Percentiles rank a stretch among this genome's conserved stretches.
Conservation (phyloP, 1,284 basidiomycete species). For the Coniferiporia weirii region DNA sequence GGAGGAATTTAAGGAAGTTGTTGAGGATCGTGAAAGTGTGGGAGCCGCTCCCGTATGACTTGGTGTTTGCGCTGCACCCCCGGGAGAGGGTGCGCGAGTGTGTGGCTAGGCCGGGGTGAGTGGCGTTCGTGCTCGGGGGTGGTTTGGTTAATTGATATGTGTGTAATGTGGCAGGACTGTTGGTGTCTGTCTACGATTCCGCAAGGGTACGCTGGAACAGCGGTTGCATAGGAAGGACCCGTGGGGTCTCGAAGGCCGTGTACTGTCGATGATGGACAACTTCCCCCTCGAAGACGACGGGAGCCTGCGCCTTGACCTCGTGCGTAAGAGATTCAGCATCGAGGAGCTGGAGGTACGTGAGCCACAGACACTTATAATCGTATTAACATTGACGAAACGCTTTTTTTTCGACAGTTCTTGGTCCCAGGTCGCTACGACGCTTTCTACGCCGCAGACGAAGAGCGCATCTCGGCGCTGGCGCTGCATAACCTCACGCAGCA, state of each 20-base stretch:
- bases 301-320: slow-evolving; percentile 5
- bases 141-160: too few relatives aligned
- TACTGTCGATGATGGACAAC: background rate
- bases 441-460: background rate
- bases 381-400: background rate
- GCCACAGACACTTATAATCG: background rate
- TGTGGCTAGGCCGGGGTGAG: too few relatives aligned
- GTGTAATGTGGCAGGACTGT: too few relatives aligned
- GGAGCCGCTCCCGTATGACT: slow-evolving; percentile 9
- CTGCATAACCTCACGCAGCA: slow-evolving; percentile 1
- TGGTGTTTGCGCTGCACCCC: background rate
- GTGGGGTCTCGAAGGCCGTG: background rate
- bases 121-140: too few relatives aligned
- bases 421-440: slow-evolving; percentile 3
- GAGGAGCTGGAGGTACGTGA: slow-evolving; percentile 15
- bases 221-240: background rate
- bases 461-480: slow-evolving; percentile 1
- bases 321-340: slow-evolving; percentile 10
- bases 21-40: slow-evolving; percentile 3
- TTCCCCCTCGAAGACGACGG: slow-evolving; percentile 13
- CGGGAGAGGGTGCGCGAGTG: too few relatives aligned
- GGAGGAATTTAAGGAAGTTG: slow-evolving; percentile 2
- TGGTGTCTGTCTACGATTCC: slow-evolving; percentile 8
- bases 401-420: slow-evolving; percentile 3
- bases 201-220: background rate